These are phyloP conservation scores for Penicillium sp. DNA, from an alignment of 2,329 filamentous ascomycete species.

Conservation along the genomic window DNA sequence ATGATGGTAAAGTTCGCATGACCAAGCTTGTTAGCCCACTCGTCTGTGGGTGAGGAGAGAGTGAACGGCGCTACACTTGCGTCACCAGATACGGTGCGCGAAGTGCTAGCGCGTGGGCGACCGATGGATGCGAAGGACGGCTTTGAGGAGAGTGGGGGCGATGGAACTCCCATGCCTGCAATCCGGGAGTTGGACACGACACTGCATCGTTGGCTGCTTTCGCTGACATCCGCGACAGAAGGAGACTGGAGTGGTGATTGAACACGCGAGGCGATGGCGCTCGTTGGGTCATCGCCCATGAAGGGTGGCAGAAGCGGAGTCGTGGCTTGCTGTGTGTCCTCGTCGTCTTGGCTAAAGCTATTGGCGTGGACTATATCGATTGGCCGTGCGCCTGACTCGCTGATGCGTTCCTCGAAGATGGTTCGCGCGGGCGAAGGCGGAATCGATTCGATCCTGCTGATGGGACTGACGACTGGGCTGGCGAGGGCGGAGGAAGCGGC, in stretches of 20 bases:
- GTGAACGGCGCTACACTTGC: conserved; percentile 58
- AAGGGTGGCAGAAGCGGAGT: conserved; percentile 86
- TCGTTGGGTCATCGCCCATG: conserved; percentile 62
- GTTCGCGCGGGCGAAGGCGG: conserved; percentile 68
- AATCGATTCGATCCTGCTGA: conserved; percentile 55
- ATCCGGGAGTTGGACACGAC: conserved; percentile 54
- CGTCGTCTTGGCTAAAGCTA: conserved; percentile 51
- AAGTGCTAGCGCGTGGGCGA: conserved; percentile 50
- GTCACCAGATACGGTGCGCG: conserved; percentile 50
- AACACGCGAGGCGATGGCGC: conserved; percentile 58
- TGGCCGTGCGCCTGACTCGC: conserved; percentile 54
- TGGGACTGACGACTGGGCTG: conserved; percentile 39
- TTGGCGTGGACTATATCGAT: conserved; percentile 61
- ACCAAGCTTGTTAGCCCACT: conserved; percentile 83
- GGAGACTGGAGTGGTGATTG: conserved; percentile 88
- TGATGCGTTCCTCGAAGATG: conserved; percentile 60
- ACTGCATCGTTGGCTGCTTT: conserved; percentile 17
- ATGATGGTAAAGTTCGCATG: conserved; percentile 92
- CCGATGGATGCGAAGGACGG: conserved; percentile 78
- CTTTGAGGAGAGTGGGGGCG: conserved; percentile 76
- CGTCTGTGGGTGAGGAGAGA: conserved; percentile 69
- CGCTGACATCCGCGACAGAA: conserved; percentile 67
- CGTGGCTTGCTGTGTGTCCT: conserved; percentile 69
- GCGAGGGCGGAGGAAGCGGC: conserved; percentile 42
- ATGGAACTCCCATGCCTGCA: conserved; percentile 55